Percentiles rank a stretch among this genome's conserved stretches.
Conservation (phyloP, 2,329 filamentous ascomycete genomes). For the Paecilomyces sp. region DNA sequence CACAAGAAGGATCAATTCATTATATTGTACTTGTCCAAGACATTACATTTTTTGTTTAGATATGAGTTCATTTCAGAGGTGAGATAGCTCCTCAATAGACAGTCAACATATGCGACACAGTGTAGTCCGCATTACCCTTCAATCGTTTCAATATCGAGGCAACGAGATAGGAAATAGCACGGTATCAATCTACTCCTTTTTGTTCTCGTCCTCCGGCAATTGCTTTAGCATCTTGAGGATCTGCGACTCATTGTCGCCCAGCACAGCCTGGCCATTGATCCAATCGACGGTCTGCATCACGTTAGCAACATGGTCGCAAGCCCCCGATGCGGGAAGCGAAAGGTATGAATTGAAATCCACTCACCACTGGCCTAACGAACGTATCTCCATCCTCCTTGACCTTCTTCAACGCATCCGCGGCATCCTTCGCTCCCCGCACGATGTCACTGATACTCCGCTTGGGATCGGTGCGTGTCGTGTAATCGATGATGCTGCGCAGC, state of each 20-base stretch:
- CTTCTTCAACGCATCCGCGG: constrained; percentile 71
- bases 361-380: constrained; percentile 71
- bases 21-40: not conserved
- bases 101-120: not conserved
- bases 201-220: constrained; percentile 35
- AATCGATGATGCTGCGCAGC: constrained; percentile 75
- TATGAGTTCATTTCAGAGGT: not conserved
- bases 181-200: not conserved
- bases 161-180: not conserved
- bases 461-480: constrained; percentile 60
- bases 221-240: constrained; percentile 73
- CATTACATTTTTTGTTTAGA: not conserved
- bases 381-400: constrained; percentile 62
- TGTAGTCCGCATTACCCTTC: not conserved
- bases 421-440: constrained; percentile 65
- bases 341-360: constrained; percentile 25
- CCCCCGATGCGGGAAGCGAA: not conserved
- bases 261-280: constrained; percentile 76
- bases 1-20: not conserved
- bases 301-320: constrained; percentile 31
- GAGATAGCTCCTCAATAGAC: not conserved
- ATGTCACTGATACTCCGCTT: constrained; percentile 62
- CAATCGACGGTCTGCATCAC: constrained; percentile 65
- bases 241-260: constrained; percentile 76
- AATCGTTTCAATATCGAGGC: not conserved